Base-by-base conservation (phyloP, 2,329 filamentous ascomycete genomes). In the Talaromyces piceae region DNA sequence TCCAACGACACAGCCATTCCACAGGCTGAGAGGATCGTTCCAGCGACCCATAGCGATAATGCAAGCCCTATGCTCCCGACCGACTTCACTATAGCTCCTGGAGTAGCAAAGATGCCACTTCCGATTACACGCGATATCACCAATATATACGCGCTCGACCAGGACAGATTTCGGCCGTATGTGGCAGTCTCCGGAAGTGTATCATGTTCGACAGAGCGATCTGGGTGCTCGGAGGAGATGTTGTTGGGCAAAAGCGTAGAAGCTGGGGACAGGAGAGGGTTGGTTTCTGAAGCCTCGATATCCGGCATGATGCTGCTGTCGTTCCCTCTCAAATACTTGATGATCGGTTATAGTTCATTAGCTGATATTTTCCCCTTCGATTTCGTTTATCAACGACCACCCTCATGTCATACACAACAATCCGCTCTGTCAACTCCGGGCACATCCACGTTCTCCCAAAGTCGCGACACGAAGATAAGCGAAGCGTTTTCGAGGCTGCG, bases 101-200 rank as follows among this genome's bases (percentile, higher is more conserved):
- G 85, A 0, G 83, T 87, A 0, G 84, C 83, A 59, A 88, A 88
- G 56, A 88, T 86, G 23, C 84, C 84, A 59, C 77, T 83, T 11
- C 84, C 84, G 26, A 87, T 82, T 5, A 87, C 82, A 11, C 83
- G 76, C 5, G 81, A 85, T 23, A 87, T 82, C 6, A 84, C 80
- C 18, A 87, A 73, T 50, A 87, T 82, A 62, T 83, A 86, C 1
- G 81, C 80, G 58, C 78, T 82, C 23, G 73, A 72, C 81, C 82
- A 85, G 51, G 70, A 77, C 46, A 87, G 75, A 13, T 74, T 82
- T 18, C 83, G 74, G 1, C 81, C 82, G 20, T 77, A 67, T 0
- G 74, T 73, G 0, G 79, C 78, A 1, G 80, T 79, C 58, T 84
- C 81, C 2, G 77, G 81, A 0, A 83, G 62, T 4, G 82, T 77